Evolutionary conservation across 2,329 filamentous ascomycete species (phyloP).

Genomic region (Scopulariopsis brevicaulis): DNA sequence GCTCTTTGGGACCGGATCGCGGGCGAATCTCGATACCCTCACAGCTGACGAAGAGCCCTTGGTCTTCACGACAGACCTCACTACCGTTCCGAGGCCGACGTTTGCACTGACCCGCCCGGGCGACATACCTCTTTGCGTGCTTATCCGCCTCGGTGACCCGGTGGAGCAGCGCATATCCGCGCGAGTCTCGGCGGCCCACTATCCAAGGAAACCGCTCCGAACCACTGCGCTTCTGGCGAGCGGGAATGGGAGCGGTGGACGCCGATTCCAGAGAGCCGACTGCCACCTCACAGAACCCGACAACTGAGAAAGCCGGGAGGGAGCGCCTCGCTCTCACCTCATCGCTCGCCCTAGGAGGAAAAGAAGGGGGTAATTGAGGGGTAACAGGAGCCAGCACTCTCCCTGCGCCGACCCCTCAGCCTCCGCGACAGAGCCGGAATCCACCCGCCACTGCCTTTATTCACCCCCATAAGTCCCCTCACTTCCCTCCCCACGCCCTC

Average conservation of each 20-base stretch:
- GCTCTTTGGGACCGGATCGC: not conserved
- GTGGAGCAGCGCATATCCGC: not conserved
- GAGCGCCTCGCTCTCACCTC: not conserved
- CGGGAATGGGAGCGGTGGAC: not conserved
- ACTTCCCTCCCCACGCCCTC: not conserved
- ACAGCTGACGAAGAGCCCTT: not conserved
- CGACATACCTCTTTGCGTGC: not conserved
- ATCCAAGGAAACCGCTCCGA: not conserved
- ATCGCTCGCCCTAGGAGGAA: not conserved
- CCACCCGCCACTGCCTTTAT: not conserved
- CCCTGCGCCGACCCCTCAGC: not conserved
- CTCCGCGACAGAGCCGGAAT: not conserved
- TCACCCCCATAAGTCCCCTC: not conserved
- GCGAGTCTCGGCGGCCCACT: not conserved
- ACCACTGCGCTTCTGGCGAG: not conserved
- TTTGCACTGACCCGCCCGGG: not conserved
- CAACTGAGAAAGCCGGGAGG: not conserved
- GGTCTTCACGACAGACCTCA: not conserved
- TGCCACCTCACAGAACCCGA: not conserved
- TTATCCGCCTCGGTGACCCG: not conserved
- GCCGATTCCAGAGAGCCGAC: not conserved
- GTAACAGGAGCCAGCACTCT: slow-evolving; percentile 1
- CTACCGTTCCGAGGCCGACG: not conserved
- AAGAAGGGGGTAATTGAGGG: slow-evolving; percentile 3
- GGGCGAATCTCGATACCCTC: not conserved